Percentiles rank a stretch among this genome's conserved stretches.
Conservation (phyloP, 2,329 filamentous ascomycete genomes). For the Talaromyces verruculosus region DNA sequence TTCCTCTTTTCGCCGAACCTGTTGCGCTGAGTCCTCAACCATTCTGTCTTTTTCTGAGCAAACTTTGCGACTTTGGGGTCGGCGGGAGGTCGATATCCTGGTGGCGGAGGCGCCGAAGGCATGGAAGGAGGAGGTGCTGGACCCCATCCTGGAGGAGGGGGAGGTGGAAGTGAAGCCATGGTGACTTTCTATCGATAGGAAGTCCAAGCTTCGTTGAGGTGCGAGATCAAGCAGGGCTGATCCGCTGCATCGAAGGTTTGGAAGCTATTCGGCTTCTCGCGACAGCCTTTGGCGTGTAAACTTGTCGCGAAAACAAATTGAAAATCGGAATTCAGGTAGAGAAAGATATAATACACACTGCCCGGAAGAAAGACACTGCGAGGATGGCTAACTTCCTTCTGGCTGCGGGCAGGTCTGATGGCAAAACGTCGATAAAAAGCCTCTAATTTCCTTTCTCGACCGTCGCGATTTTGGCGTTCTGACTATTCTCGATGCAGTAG, state of each 20-base stretch:
- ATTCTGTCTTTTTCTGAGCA: constrained; percentile 98
- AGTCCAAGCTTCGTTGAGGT: constrained; percentile 18
- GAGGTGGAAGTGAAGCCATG: constrained; percentile 63
- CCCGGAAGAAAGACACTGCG: constrained; percentile 25
- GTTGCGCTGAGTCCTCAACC: constrained; percentile 86
- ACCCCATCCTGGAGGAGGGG: constrained; percentile 68
- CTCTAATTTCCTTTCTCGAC: constrained; percentile 17
- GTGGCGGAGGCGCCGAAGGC: constrained; percentile 71
- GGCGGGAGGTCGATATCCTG: constrained; percentile 75
- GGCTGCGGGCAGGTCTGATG: constrained; percentile 28
- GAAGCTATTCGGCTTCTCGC: constrained; percentile 17
- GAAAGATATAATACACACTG: constrained; percentile 20
- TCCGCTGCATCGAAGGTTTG: constrained; percentile 27
- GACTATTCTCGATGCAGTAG: constrained; percentile 10
- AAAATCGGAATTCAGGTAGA: background rate
- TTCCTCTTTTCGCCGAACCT: constrained; percentile 97
- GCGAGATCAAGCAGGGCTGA: constrained; percentile 36
- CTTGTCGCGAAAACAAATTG: constrained; percentile 8
- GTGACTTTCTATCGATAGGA: constrained; percentile 27
- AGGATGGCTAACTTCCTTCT: constrained; percentile 30
- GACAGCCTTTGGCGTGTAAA: constrained; percentile 1
- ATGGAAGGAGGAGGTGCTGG: constrained; percentile 53
- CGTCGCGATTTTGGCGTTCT: constrained; percentile 21
- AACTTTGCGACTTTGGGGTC: constrained; percentile 91
- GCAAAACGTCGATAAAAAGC: constrained; percentile 13